A percentile compares a stretch with the other conserved stretches of the same genome.
These are phyloP conservation scores for Teunomyces tritomae DNA, from an alignment of 805 yeast genomes.

Conservation along the genomic window DNA sequence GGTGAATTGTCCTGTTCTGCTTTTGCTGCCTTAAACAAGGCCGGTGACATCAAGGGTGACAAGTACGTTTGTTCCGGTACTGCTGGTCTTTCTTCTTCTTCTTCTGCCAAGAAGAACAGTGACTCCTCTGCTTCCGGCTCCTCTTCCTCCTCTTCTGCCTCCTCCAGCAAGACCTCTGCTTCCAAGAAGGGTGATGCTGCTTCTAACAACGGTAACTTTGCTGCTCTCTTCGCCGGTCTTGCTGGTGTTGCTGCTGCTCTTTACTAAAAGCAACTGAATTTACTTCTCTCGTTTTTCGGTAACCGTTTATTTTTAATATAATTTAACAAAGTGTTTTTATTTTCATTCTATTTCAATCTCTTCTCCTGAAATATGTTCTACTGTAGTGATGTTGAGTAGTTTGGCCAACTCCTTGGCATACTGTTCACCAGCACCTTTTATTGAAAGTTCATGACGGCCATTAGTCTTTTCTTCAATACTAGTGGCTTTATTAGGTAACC, in stretches of 20 bases:
- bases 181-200: conserved; percentile 26
- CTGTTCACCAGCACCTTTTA: conserved; percentile 27
- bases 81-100: conserved; percentile 41
- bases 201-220: conserved; percentile 20
- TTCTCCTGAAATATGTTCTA: conserved; percentile 36
- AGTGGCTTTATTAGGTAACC: conserved; percentile 55
- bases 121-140: conserved; percentile 26
- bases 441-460: not conserved
- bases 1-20: conserved; percentile 80
- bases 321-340: not conserved
- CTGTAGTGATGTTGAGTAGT: conserved; percentile 27
- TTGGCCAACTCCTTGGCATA: conserved; percentile 39
- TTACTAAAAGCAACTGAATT: conserved; percentile 14
- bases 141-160: conserved; percentile 21
- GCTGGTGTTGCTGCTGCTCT: conserved; percentile 40
- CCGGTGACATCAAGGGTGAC: conserved; percentile 90
- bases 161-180: conserved; percentile 17
- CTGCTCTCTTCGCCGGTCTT: conserved; percentile 29
- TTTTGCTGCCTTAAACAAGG: conserved; percentile 67
- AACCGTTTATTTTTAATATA: not conserved
- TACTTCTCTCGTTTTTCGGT: not conserved
- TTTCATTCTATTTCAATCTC: conserved; percentile 14
- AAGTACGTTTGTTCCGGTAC: conserved; percentile 73
- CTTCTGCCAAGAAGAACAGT: conserved; percentile 37
- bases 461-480: conserved; percentile 25